phyloP scores from a whole-genome alignment of 768 basidiomycete species.

The Antrodiella citrinella region DNA sequence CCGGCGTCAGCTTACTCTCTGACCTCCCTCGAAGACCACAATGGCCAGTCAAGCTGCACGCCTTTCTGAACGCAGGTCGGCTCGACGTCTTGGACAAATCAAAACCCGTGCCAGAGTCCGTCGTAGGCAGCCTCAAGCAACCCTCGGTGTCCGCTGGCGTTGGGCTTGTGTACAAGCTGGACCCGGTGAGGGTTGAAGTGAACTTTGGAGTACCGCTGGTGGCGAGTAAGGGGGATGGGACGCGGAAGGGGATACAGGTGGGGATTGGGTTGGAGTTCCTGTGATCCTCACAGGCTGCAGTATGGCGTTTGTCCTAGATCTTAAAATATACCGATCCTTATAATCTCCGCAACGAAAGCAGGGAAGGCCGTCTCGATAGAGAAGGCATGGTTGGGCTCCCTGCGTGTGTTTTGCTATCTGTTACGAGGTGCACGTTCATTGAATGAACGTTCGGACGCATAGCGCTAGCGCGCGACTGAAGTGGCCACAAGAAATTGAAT shows the following conservation, averaged over 20 bases:
- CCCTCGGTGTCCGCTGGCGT: slow-evolving; percentile 78
- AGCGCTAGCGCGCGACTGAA: too few species aligned
- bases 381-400: too few species aligned
- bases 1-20: slow-evolving; percentile 68
- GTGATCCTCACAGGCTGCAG: slow-evolving; percentile 27
- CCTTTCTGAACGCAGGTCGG: slow-evolving; percentile 76
- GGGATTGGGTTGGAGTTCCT: slow-evolving; percentile 79
- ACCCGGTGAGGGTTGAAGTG: slow-evolving; percentile 78
- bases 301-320: too few species aligned
- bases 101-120: slow-evolving; percentile 29
- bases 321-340: too few species aligned
- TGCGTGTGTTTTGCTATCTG: too few species aligned
- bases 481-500: too few species aligned
- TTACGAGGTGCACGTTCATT: too few species aligned
- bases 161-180: slow-evolving; percentile 77
- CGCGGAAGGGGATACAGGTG: slow-evolving; percentile 65
- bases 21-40: slow-evolving; percentile 62
- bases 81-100: slow-evolving; percentile 50
- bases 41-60: slow-evolving; percentile 83
- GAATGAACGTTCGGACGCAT: too few species aligned
- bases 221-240: slow-evolving; percentile 56
- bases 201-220: slow-evolving; percentile 83
- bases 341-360: too few species aligned
- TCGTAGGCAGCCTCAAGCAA: slow-evolving; percentile 32
- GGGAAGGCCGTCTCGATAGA: too few species aligned